phyloP scores from a whole-genome alignment of 163 green algal genomes.

The Coccomyxa subellipsoidea region DNA sequence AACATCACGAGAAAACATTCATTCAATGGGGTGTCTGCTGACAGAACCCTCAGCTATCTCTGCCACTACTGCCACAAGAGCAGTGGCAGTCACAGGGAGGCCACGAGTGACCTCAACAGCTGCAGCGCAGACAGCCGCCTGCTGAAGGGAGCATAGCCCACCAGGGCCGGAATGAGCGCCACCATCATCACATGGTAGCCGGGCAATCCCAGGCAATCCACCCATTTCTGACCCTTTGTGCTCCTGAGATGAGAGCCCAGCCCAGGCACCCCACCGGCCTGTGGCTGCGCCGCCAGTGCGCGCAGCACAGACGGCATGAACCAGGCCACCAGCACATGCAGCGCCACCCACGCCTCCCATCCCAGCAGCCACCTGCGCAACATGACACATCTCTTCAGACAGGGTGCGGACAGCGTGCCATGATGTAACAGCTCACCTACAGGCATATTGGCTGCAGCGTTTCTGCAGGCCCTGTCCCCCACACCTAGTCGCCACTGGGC shows the following conservation, averaged over 20 bases:
- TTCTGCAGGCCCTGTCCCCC: too few species aligned
- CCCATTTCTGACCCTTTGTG: neutral
- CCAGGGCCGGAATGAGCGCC: neutral
- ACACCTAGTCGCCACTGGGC: too few species aligned
- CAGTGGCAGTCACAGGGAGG: neutral
- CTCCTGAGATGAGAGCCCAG: neutral
- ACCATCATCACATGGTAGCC: neutral
- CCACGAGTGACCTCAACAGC: neutral
- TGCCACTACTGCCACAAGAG: neutral
- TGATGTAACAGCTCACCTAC: too few species aligned
- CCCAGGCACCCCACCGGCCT: neutral
- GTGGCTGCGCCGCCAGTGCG: neutral
- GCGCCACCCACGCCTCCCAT: constrained; percentile 36
- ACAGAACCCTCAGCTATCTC: neutral
- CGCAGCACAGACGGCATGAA: neutral
- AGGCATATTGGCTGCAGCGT: too few species aligned
- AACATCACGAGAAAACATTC: too few species aligned
- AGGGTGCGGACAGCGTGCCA: neutral
- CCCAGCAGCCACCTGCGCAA: constrained; percentile 25
- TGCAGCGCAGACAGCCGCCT: neutral
- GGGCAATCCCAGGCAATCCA: neutral
- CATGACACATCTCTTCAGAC: neutral
- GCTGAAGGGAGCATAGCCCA: neutral
- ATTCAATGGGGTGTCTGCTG: too few species aligned
- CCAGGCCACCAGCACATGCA: constrained; percentile 17